Evolutionary conservation across 1,139 yeast species (phyloP), one percentile per base, ranked within the genome.

Genomic region (Magnusiomyces clavatus): DNA sequence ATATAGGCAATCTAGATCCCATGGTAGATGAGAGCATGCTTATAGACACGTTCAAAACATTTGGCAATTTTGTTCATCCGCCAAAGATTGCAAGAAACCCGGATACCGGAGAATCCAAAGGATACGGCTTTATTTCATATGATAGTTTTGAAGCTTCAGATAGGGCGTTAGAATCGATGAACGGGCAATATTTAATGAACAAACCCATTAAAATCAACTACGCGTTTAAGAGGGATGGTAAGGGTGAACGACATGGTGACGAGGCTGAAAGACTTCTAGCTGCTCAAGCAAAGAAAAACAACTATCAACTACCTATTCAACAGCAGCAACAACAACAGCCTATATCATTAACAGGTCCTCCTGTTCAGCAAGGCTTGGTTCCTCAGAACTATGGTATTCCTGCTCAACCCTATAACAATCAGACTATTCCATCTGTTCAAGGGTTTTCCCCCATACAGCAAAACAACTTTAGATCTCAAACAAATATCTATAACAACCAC

Each of bases 241-340:
- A 74, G 50, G 78, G 75, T 51, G 75, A 73, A 48, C 75, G 78
- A 47, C 95, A 88, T 61, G 97, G 97, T n/a, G 94, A 84, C 60
- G 76, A 75, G 34, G 81, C 81, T 0, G 97, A 90, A 62, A 73
- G 97, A 59, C 58, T 77, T 49, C 72, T 90, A 55, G 92, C 94
- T 16, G 77, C 75, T 48, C 83, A 81, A 62, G 95, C 94, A 1
- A 66, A 68, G 54, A 71, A 70, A 59, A 64, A 69, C 52, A 64
- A 65, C 39, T 61, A 62, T 46, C 46, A 43, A 35, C 49, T 56
- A 16, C 55, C 53, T 17, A n/a, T 48, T 3, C 51, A 41, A 19
- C 48, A 44, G 35, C 52, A 39, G 24, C 48, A 39, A 39, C 20
- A 12, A 13, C 48, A 39, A 39, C 20, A 12, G 4, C 10, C 16